Conservation (phyloP, 257 asterid species). For the Capsicum rhomboideum region DNA sequence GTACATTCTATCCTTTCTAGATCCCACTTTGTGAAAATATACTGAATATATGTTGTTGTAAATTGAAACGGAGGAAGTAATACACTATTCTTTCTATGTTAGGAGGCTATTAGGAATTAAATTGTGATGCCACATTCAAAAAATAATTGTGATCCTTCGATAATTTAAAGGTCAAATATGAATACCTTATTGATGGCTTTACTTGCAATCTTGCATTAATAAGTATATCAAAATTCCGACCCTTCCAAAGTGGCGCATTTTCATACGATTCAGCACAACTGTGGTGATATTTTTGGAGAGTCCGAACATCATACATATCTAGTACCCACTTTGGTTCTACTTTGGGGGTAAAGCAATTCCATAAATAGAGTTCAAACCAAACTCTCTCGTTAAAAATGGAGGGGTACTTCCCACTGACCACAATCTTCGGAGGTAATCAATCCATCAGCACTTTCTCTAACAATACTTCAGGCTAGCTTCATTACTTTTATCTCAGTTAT, state of each 20-base stretch:
- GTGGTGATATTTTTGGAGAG: neutral
- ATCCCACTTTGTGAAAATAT: too few relatives aligned
- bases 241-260: neutral
- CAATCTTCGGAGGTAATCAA: neutral
- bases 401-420: neutral
- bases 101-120: too few relatives aligned
- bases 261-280: neutral
- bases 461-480: too few relatives aligned
- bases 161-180: too few relatives aligned
- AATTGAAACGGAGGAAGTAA: too few relatives aligned
- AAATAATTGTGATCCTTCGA: too few relatives aligned
- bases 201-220: neutral
- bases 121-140: too few relatives aligned
- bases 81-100: too few relatives aligned
- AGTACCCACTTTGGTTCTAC: neutral
- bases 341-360: neutral
- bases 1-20: too few relatives aligned
- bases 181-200: neutral
- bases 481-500: too few relatives aligned
- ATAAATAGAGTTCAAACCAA: neutral
- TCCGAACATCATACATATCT: accelerated
- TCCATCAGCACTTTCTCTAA: neutral
- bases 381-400: neutral
- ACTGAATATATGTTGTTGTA: too few relatives aligned
- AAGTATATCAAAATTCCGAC: neutral